Evolutionary conservation across 106 monocot genomes (phyloP).

Genomic region (Dendrobium officinale): DNA sequence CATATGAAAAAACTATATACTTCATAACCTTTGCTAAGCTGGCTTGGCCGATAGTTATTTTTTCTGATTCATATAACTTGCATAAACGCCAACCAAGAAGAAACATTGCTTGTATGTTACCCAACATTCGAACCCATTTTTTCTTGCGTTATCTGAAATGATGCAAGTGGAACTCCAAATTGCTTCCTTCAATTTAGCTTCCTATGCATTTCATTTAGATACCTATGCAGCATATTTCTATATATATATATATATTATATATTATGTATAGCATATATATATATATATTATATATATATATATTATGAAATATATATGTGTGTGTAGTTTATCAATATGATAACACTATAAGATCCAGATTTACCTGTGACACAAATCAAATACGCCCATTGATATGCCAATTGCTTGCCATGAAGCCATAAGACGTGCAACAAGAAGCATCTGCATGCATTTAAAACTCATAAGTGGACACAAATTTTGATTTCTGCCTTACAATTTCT

Average conservation of each 20-base stretch:
- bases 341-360: background rate
- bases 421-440: constrained; percentile 40
- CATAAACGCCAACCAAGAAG: constrained; percentile 55
- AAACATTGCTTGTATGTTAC: constrained; percentile 60
- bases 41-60: constrained; percentile 71
- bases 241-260: no score
- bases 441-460: constrained; percentile 9
- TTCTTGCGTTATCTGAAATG: constrained; percentile 90
- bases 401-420: constrained; percentile 56
- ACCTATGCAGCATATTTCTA: no score
- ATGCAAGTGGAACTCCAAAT: constrained; percentile 80
- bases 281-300: no score
- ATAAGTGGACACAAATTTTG: background rate
- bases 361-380: constrained; percentile 45
- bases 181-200: no score
- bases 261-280: background rate
- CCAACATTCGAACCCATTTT: constrained; percentile 87
- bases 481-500: no score
- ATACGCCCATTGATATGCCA: constrained; percentile 51
- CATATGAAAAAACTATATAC: no score
- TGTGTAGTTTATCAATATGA: background rate
- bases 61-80: constrained; percentile 76
- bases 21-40: constrained; percentile 40
- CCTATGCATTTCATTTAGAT: constrained; percentile 45
- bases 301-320: no score